Evolutionary conservation across 2,329 filamentous ascomycete species (phyloP).

Genomic region (Ophiostoma pallidulum): DNA sequence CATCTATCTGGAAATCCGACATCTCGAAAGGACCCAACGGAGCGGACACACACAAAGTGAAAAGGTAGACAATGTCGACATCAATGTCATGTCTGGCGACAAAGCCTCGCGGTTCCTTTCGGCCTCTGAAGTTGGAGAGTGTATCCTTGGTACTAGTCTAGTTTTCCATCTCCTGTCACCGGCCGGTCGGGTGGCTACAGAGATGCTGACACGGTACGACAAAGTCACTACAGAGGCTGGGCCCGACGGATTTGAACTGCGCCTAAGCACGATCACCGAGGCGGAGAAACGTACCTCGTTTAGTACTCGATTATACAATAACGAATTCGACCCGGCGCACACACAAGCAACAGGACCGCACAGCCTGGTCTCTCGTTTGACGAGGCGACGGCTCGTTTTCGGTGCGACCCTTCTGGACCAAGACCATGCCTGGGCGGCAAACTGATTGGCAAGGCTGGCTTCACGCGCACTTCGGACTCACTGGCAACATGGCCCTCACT

Average conservation of each 20-base stretch:
- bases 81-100: too few relatives aligned
- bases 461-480: not conserved
- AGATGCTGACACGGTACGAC: constrained; percentile 6
- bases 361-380: constrained; percentile 4
- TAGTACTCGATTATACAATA: not conserved
- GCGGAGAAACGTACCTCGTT: not conserved
- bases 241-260: not conserved
- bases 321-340: not conserved
- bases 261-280: not conserved
- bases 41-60: too few relatives aligned
- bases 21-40: too few relatives aligned
- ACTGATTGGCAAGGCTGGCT: not conserved
- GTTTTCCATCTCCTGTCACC: constrained; percentile 3
- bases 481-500: not conserved
- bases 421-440: not conserved
- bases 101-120: not conserved
- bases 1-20: too few relatives aligned
- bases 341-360: not conserved
- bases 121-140: constrained; percentile 4
- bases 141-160: not conserved
- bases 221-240: not conserved
- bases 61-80: too few relatives aligned
- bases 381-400: constrained; percentile 2
- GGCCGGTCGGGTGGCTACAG: not conserved
- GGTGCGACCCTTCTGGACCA: not conserved